These are phyloP conservation scores for Coemansia sp. DNA, from an alignment of 192 early-diverging fungal species.

Conservation along the genomic window DNA sequence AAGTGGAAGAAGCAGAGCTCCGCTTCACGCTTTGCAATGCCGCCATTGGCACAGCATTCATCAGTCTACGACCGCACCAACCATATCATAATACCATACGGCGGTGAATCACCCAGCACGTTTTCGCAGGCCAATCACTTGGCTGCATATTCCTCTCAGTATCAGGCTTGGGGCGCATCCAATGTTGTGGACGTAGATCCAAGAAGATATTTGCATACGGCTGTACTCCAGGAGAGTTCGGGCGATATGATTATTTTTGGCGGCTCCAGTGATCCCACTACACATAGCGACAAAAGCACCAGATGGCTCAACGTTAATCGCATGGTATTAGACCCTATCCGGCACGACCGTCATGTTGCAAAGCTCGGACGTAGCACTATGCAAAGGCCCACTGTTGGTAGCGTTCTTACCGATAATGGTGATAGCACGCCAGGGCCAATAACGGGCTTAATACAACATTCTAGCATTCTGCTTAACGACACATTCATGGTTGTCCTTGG, in stretches of 20 bases:
- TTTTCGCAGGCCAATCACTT: constrained; percentile 39
- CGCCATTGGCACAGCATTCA: constrained; percentile 48
- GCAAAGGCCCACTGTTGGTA: constrained; percentile 17
- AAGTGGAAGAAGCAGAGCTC: constrained; percentile 40
- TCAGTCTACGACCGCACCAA: constrained; percentile 42
- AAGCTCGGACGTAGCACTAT: neutral
- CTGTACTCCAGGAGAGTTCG: constrained; percentile 33
- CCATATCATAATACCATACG: constrained; percentile 44
- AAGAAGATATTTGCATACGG: constrained; percentile 41
- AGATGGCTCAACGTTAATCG: constrained; percentile 37
- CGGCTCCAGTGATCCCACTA: constrained; percentile 40
- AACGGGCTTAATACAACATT: constrained; percentile 25
- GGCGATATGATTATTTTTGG: constrained; percentile 52
- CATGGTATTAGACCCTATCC: constrained; percentile 33
- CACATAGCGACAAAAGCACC: constrained; percentile 12
- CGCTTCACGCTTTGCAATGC: constrained; percentile 50
- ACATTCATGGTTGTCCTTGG: constrained; percentile 46
- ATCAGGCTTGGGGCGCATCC: constrained; percentile 47
- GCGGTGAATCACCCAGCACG: constrained; percentile 32
- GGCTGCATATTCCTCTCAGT: constrained; percentile 36
- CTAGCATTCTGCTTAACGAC: constrained; percentile 40
- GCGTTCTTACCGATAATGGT: constrained; percentile 25
- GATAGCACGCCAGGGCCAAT: constrained; percentile 22
- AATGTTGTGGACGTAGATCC: constrained; percentile 26
- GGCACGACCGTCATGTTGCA: constrained; percentile 7